Conservation (phyloP, 2,329 filamentous ascomycete genomes). For the Chalaropsis thielavioides region DNA sequence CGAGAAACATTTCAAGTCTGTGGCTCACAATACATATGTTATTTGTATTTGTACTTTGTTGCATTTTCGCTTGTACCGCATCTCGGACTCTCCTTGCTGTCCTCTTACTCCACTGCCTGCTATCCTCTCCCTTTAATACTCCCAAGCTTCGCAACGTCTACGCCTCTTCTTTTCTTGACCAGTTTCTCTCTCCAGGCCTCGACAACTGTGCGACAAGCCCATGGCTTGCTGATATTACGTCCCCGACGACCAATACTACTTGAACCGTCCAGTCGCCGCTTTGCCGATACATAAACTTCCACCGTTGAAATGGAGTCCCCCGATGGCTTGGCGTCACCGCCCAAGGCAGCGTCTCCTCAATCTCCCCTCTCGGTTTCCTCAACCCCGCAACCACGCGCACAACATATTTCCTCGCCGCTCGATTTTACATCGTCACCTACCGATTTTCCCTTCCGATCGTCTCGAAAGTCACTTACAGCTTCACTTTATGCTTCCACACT, state of each 20-base stretch:
- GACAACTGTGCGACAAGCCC: not conserved
- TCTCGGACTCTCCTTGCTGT: not conserved
- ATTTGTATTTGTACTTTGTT: not conserved
- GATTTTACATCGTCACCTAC: conserved; percentile 11
- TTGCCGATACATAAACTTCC: not conserved
- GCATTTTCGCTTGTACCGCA: not conserved
- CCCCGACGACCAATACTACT: not conserved
- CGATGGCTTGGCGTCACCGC: conserved; percentile 46
- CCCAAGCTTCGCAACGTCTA: not conserved
- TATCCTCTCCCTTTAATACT: not conserved
- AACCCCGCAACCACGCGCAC: conserved; percentile 35
- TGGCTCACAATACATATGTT: not conserved
- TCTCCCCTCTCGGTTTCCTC: conserved; percentile 54
- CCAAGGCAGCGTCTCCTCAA: conserved; percentile 46
- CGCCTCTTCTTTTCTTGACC: not conserved
- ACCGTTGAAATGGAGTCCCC: not conserved
- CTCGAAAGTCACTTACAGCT: conserved; percentile 41
- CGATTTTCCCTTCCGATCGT: conserved; percentile 19
- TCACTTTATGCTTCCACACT: conserved; percentile 50
- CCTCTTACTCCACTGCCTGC: not conserved
- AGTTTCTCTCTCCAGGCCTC: not conserved
- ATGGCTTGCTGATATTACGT: not conserved
- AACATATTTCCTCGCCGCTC: conserved; percentile 16
- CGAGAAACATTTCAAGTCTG: not conserved
- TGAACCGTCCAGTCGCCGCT: not conserved